These are phyloP conservation scores for Flaveria linearis DNA, from an alignment of 129 eudicot genomes.

Conservation along the genomic window DNA sequence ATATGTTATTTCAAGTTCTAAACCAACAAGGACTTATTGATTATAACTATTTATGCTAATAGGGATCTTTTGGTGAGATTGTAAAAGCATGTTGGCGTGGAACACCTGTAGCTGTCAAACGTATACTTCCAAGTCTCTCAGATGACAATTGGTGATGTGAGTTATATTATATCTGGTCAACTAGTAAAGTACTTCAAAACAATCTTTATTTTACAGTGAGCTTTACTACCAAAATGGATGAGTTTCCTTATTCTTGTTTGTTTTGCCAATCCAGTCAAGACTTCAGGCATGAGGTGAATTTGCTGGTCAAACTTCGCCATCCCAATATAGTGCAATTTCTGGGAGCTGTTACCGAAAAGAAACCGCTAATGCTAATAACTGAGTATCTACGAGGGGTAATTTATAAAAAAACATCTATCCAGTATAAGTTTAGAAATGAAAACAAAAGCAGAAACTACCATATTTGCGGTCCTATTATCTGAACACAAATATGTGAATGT, in stretches of 20 bases:
- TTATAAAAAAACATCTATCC: neutral
- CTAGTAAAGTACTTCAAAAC: constrained; percentile 17
- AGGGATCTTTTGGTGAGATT: constrained; percentile 99
- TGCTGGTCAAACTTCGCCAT: constrained; percentile 99
- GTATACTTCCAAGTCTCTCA: constrained; percentile 96
- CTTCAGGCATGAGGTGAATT: constrained; percentile 97
- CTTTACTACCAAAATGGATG: constrained; percentile 15
- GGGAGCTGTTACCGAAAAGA: constrained; percentile 97
- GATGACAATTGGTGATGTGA: constrained; percentile 93
- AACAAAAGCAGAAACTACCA: neutral
- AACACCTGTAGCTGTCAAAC: constrained; percentile 97
- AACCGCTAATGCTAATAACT: constrained; percentile 92
- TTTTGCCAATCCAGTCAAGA: constrained; percentile 67
- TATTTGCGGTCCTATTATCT: neutral
- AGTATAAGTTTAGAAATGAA: neutral
- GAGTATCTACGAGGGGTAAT: constrained; percentile 93
- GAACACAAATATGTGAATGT: constrained; percentile 26
- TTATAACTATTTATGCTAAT: constrained; percentile 20
- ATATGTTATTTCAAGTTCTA: neutral
- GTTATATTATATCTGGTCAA: constrained; percentile 23
- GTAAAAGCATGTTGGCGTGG: constrained; percentile 96
- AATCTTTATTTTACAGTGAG: neutral
- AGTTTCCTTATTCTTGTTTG: constrained; percentile 23
- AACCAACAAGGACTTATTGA: neutral
- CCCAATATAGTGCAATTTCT: constrained; percentile 97